phyloP scores from a whole-genome alignment of 2,329 filamentous ascomycete genomes.

The Sporothrix mexicana region DNA sequence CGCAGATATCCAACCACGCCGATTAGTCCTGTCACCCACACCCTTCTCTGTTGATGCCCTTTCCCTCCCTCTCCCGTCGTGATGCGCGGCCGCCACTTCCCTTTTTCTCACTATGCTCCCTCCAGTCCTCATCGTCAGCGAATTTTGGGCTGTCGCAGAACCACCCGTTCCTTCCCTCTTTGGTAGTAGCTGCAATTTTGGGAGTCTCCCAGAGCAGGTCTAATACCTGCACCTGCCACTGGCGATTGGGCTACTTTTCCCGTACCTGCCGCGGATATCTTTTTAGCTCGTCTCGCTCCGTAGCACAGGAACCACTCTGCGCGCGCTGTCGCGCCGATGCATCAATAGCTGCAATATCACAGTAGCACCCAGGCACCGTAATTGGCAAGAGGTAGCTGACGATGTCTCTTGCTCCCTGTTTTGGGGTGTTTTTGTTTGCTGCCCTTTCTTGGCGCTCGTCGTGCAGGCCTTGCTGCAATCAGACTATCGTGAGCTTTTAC shows the following conservation, averaged over 20 bases:
- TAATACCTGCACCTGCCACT: conserved; percentile 9
- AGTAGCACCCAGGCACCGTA: neutral
- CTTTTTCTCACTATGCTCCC: neutral
- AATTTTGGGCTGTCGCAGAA: conserved; percentile 13
- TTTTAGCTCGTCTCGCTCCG: conserved; percentile 19
- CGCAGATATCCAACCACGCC: conserved; percentile 22
- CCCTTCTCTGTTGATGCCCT: neutral
- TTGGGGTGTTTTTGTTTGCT: neutral
- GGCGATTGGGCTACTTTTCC: neutral
- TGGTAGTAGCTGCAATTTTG: conserved; percentile 23
- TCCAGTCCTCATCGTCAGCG: conserved; percentile 2
- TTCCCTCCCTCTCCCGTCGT: neutral
- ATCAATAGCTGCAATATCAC: neutral
- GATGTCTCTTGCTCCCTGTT: neutral
- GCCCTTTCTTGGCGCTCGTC: conserved; percentile 21
- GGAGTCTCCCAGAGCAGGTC: neutral
- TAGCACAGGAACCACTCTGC: conserved; percentile 17
- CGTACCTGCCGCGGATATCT: conserved; percentile 28
- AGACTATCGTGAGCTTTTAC: conserved; percentile 31
- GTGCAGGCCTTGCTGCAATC: neutral
- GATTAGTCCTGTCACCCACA: conserved; percentile 20
- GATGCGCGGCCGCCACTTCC: neutral
- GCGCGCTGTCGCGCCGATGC: neutral
- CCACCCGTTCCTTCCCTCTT: conserved; percentile 26
- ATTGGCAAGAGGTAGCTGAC: neutral